phyloP scores from a whole-genome alignment of 2,329 filamentous ascomycete genomes.

The Epichloe baconii region DNA sequence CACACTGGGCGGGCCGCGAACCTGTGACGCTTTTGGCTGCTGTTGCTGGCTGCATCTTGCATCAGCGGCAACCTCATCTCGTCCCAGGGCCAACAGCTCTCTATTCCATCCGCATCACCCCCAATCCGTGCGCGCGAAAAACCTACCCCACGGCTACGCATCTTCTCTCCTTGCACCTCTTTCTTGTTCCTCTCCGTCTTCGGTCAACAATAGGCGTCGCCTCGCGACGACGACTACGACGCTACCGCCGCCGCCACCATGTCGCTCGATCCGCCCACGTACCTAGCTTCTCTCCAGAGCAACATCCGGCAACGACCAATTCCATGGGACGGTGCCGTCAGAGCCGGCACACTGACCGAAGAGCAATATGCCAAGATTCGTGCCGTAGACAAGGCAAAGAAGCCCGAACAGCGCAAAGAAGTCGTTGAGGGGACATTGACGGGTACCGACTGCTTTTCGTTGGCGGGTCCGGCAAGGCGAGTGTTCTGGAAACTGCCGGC shows the following conservation, averaged over 20 bases:
- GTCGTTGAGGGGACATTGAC: slow-evolving; percentile 67
- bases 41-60: neutral
- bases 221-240: slow-evolving; percentile 3
- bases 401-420: slow-evolving; percentile 67
- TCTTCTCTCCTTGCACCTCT: neutral
- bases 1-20: too few relatives aligned
- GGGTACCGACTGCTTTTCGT: slow-evolving; percentile 73
- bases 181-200: neutral
- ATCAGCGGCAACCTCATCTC: slow-evolving; percentile 4
- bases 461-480: slow-evolving; percentile 54
- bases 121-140: neutral
- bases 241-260: slow-evolving; percentile 34
- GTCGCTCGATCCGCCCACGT: slow-evolving; percentile 86
- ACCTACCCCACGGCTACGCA: neutral
- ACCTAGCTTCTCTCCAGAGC: slow-evolving; percentile 76
- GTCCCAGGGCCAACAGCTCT: neutral
- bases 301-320: slow-evolving; percentile 94
- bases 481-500: slow-evolving; percentile 71
- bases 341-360: slow-evolving; percentile 86
- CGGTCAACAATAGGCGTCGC: slow-evolving; percentile 6
- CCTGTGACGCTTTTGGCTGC: slow-evolving; percentile 5
- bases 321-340: slow-evolving; percentile 92
- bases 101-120: neutral
- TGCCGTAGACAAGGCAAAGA: slow-evolving; percentile 90
- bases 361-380: slow-evolving; percentile 91